These are phyloP conservation scores for Heliamphora exappendiculata DNA, from an alignment of 148 eudicot species.

Conservation along the genomic window DNA sequence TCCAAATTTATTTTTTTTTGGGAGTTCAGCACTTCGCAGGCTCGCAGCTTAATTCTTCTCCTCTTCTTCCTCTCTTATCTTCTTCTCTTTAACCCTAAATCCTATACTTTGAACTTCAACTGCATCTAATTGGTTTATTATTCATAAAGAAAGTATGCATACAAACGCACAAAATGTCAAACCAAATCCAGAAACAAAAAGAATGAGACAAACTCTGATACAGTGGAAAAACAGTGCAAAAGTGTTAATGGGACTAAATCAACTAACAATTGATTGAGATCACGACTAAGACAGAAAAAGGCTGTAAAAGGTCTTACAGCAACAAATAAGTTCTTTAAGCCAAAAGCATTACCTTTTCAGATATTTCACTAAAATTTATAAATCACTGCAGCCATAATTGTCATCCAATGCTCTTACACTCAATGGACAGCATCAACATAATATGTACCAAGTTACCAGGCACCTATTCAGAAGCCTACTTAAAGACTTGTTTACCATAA, in stretches of 20 bases:
- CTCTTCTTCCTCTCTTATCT: no score
- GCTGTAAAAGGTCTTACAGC: not conserved
- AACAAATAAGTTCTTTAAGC: not conserved
- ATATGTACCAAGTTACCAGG: not conserved
- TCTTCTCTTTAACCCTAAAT: no score
- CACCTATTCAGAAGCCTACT: not conserved
- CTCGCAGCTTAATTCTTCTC: no score
- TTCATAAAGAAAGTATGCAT: not conserved
- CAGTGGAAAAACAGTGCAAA: not conserved
- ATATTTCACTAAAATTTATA: no score
- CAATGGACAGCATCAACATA: not conserved
- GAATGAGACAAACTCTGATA: not conserved
- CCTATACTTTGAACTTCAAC: no score
- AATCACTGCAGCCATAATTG: not conserved
- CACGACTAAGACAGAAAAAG: not conserved
- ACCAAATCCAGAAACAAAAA: not conserved
- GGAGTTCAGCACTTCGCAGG: no score
- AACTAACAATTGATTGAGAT: not conserved
- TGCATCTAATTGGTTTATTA: not conserved
- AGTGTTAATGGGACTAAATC: not conserved
- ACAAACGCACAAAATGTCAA: not conserved
- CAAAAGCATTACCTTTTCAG: not conserved
- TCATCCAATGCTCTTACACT: not conserved
- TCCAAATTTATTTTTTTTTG: no score
- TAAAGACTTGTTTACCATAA: not conserved